Evolutionary conservation across 2,329 filamentous ascomycete species (phyloP).

Genomic region (Curvularia sp.): DNA sequence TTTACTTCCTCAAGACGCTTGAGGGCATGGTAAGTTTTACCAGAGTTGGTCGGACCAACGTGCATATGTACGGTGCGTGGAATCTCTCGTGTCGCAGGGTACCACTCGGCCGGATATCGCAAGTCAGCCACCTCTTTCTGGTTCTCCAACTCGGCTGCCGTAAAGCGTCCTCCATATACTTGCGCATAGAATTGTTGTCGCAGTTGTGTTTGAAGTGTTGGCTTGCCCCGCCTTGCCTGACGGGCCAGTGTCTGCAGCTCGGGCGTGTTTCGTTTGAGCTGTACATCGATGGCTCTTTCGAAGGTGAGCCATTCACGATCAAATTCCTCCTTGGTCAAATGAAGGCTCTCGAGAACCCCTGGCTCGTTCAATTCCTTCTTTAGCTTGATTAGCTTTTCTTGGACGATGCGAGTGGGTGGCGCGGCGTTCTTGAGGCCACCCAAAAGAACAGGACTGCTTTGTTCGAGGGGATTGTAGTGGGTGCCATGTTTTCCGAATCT

Average conservation of each 20-base stretch:
- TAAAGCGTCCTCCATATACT: slow-evolving; percentile 43
- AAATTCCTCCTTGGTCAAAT: slow-evolving; percentile 34
- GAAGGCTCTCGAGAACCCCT: slow-evolving; percentile 35
- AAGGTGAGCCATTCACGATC: slow-evolving; percentile 39
- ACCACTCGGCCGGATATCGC: slow-evolving; percentile 92
- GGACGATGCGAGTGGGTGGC: slow-evolving; percentile 13
- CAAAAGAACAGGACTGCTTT: slow-evolving; percentile 2
- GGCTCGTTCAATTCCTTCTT: slow-evolving; percentile 24
- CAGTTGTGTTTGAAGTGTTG: slow-evolving; percentile 61
- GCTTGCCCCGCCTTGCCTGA: slow-evolving; percentile 22
- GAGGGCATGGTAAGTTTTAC: slow-evolving; percentile 94
- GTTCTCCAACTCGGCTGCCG: slow-evolving; percentile 46
- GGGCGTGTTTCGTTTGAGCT: slow-evolving; percentile 29
- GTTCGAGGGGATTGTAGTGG: slow-evolving; percentile 4
- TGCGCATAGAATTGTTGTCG: slow-evolving; percentile 68
- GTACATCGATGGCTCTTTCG: slow-evolving; percentile 27
- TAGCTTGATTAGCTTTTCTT: slow-evolving; percentile 24
- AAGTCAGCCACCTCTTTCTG: slow-evolving; percentile 71
- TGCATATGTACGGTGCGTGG: slow-evolving; percentile 89
- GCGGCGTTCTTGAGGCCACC: background rate
- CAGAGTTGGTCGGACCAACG: slow-evolving; percentile 96
- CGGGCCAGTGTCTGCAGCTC: slow-evolving; percentile 27
- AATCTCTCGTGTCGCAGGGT: slow-evolving; percentile 78
- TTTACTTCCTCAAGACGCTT: slow-evolving; percentile 79
- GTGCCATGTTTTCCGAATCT: background rate